Percentiles rank a stretch among this genome's conserved stretches.
Conservation (phyloP, 306 rosid genomes). For the Sphenostylis stenocarpa region DNA sequence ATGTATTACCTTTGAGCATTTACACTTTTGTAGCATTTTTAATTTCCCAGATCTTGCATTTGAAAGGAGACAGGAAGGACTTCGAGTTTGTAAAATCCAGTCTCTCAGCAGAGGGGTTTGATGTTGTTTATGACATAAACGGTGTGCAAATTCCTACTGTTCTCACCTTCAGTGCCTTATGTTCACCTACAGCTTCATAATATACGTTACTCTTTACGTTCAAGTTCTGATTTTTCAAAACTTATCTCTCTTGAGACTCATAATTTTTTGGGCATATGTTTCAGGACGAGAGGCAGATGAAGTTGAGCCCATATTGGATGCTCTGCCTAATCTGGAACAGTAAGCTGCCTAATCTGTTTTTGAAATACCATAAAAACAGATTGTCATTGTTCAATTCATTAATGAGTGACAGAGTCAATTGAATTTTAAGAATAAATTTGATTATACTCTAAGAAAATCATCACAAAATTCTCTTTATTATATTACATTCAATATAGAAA, state of each 20-base stretch:
- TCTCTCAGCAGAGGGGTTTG: conserved; percentile 83
- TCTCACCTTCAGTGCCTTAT: neutral
- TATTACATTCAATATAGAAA: neutral
- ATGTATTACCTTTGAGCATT: neutral
- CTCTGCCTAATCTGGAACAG: conserved; percentile 89
- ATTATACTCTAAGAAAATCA: neutral
- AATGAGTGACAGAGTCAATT: neutral
- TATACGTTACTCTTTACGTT: conserved; percentile 8
- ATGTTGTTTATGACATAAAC: conserved; percentile 94
- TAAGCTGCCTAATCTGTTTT: conserved; percentile 44
- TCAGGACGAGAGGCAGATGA: conserved; percentile 94
- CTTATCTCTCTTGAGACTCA: conserved; percentile 11
- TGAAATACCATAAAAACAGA: neutral
- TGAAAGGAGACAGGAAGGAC: conserved; percentile 96
- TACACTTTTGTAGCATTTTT: conserved; percentile 3
- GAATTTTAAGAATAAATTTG: conserved; percentile 7
- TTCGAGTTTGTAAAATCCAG: conserved; percentile 83
- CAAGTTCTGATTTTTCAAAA: neutral
- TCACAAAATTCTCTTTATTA: neutral
- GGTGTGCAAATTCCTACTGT: conserved; percentile 47
- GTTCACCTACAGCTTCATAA: neutral
- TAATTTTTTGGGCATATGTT: conserved; percentile 16
- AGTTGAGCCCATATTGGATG: conserved; percentile 84
- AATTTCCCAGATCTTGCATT: conserved; percentile 71
- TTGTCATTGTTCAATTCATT: neutral